These are phyloP conservation scores for Lentinula sp. DNA, from an alignment of 768 basidiomycete genomes.

Conservation along the genomic window DNA sequence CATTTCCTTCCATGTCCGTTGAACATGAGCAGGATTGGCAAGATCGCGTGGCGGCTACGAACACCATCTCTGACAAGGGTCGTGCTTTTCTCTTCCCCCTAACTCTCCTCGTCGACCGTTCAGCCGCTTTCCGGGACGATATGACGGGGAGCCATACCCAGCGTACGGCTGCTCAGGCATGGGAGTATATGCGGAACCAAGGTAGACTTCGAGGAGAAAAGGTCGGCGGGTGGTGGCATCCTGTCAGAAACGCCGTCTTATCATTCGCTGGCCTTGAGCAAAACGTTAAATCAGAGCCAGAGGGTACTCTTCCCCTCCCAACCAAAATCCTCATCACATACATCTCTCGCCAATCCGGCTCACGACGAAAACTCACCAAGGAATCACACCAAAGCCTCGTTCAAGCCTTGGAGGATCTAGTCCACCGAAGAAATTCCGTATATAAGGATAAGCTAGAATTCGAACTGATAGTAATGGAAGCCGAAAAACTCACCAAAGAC, in stretches of 20 bases:
- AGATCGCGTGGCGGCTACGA: constrained; percentile 41
- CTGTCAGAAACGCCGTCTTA: constrained; percentile 59
- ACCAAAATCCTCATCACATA: constrained; percentile 64
- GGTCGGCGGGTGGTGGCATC: constrained; percentile 73
- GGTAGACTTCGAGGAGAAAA: constrained; percentile 27
- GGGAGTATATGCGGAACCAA: constrained; percentile 38
- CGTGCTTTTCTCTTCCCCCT: constrained; percentile 70
- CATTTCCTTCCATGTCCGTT: constrained; percentile 63
- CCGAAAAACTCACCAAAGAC: constrained; percentile 66
- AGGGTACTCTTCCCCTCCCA: constrained; percentile 26
- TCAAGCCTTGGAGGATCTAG: constrained; percentile 40
- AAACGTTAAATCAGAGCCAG: too few relatives aligned
- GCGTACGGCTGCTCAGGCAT: constrained; percentile 66
- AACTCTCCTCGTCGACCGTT: constrained; percentile 66
- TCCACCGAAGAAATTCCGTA: constrained; percentile 16
- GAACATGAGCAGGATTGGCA: constrained; percentile 69
- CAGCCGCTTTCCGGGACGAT: constrained; percentile 65
- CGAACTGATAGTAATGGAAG: constrained; percentile 56
- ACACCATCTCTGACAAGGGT: not conserved
- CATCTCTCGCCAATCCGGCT: constrained; percentile 57
- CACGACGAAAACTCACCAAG: constrained; percentile 43
- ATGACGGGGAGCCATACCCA: constrained; percentile 61
- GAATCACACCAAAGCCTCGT: constrained; percentile 55
- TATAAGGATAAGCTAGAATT: constrained; percentile 35
- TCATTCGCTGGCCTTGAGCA: constrained; percentile 53